Base-by-base conservation (phyloP, 1,284 basidiomycete species). In the Pholiota adiposa region DNA sequence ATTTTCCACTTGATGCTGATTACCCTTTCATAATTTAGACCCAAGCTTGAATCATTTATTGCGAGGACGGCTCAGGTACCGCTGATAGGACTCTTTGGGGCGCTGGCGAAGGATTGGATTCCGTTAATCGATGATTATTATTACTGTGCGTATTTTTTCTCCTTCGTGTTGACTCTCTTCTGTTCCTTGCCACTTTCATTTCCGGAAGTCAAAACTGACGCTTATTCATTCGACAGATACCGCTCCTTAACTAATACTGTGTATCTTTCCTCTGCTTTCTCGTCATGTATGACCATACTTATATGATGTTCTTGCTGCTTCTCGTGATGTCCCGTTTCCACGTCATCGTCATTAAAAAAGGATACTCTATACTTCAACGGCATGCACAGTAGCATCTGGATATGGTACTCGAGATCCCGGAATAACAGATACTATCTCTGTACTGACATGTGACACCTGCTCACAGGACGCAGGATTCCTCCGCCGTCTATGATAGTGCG, bases 101-200 rank as follows among this genome's bases (percentile, higher is more conserved):
- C 88, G 21, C 79, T 97, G 57, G 75, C 96, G 62, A 87, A 87
- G 65, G 95, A 96, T 70, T 98, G 96, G 89, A 85, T 97, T 64
- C 94, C 94, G 9, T 78, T 98, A 68, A 94, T 98, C 64, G 92
- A 98, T 74, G 93, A 96, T 72, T 97, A 97, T 78, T 91, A 97
- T 79, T 97, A 96, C 79, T 97, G 94, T 95, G 68, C 70, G 93
- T 83, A n/a, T 21, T 34, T 8, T 25, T 12, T 23, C n/a, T 27
- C 23, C 9, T 40, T 38, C 16, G 21, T 27, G 25, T 23, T 29
- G 36, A 38, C 36, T 16, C 14, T 25, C 14, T 29, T 25, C n/a
- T 16, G 16, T 34, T 23, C 44, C 33, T 21, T 55, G 27, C 36
- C 7, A 16, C 5, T 19, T 41, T 41, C 51, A 46, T 53, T n/a